Base-by-base conservation (phyloP, 148 eudicot species). In the Rhododendron mucronatum region DNA sequence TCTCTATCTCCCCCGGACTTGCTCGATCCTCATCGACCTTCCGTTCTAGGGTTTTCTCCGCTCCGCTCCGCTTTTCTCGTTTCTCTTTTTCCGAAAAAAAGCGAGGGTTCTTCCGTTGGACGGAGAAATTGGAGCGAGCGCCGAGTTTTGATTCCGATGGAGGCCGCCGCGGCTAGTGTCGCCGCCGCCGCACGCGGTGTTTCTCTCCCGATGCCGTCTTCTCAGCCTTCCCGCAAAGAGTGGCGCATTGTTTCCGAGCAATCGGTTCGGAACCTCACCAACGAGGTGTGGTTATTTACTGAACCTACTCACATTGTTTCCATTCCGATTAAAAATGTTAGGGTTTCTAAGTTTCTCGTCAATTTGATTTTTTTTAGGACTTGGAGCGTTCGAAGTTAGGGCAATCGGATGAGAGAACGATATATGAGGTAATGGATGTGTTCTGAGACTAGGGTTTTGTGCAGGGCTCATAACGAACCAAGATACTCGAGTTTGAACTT, bases 161-260 rank as follows among this genome's bases (percentile, higher is more conserved):
- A 93, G 87, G 92, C 89, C 84, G 90, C 96, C 84, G 90, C 97
- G 88, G 89, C 92, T 30, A 90, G 89, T 84, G 93, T 89, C 53
- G 89, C 91, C 65, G 90, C 91, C 73, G 89, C 87, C 39, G 89
- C 91, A 35, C 90, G 93, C 82, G 91, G 93, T 63, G 92, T 90
- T 83, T 86, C 92, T 83, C 84, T 93, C 26, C 84, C 89, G 83
- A 76, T 85, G 88, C 78, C 90, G 80, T 81, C 92, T 5, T 84
- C 96, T 53, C 92, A 89, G 65, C 85, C 93, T 79, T 88, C 95
- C 53, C 94, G 96, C 30, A 95, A 92, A 80, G 97, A 95, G 90
- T 93, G 98, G 97, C 96, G 97, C 44, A 93, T 75, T 71, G 94
- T 94, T 45, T 88, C 98, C 21, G 98, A 95, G 53, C 92, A 92